Percentiles rank a stretch among this genome's conserved stretches.
These are phyloP conservation scores for Stemphylium vesicarium DNA, from an alignment of 2,329 filamentous ascomycete genomes.

Conservation along the genomic window DNA sequence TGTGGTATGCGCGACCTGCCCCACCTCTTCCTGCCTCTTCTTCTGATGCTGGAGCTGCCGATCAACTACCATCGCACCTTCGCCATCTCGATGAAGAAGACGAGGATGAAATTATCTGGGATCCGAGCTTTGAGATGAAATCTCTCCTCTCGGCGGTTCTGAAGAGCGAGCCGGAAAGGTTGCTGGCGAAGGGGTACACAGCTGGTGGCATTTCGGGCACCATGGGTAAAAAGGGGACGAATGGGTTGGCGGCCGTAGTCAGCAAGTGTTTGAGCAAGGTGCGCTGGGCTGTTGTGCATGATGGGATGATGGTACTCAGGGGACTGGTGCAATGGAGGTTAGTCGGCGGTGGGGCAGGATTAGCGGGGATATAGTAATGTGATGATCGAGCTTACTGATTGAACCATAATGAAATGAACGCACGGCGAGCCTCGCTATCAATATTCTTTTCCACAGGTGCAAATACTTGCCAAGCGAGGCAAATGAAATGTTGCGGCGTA, in stretches of 20 bases:
- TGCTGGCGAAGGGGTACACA: slow-evolving; percentile 20
- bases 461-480: too few relatives aligned
- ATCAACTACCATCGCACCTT: slow-evolving; percentile 5
- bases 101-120: slow-evolving; percentile 61
- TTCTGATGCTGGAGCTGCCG: too few relatives aligned
- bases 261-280: slow-evolving; percentile 62
- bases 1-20: slow-evolving; percentile 54
- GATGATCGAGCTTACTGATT: neutral
- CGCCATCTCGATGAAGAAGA: slow-evolving; percentile 46
- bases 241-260: slow-evolving; percentile 62
- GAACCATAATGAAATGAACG: too few relatives aligned
- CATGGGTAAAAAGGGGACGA: slow-evolving; percentile 57
- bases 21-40: neutral
- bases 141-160: slow-evolving; percentile 51
- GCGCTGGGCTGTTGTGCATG: slow-evolving; percentile 67
- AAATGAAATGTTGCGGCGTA: too few relatives aligned
- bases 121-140: slow-evolving; percentile 58
- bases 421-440: too few relatives aligned
- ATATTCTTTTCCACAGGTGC: too few relatives aligned
- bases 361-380: neutral
- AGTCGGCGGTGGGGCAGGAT: slow-evolving; percentile 34
- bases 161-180: slow-evolving; percentile 48
- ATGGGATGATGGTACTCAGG: slow-evolving; percentile 64
- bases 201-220: slow-evolving; percentile 43
- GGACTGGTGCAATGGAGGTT: slow-evolving; percentile 50